phyloP scores from a whole-genome alignment of 805 yeast genomes.

The Brettanomyces naardenensis region DNA sequence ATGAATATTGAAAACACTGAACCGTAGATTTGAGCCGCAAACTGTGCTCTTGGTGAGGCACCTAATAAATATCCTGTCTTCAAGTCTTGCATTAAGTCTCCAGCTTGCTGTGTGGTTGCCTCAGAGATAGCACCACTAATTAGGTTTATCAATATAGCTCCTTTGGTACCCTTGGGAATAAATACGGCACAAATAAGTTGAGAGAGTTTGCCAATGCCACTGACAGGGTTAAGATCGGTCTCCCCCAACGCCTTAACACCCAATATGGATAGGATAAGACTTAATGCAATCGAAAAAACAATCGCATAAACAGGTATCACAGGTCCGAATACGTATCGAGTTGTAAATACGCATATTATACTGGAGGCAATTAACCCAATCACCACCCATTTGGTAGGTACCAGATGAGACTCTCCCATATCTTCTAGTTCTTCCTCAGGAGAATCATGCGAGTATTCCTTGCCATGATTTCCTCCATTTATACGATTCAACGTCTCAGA shows the following conservation, averaged over 20 bases:
- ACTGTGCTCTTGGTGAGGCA: slow-evolving; percentile 90
- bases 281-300: slow-evolving; percentile 60
- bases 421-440: slow-evolving; percentile 5
- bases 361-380: slow-evolving; percentile 63
- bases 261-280: slow-evolving; percentile 70
- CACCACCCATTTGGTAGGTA: slow-evolving; percentile 10
- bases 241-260: slow-evolving; percentile 96
- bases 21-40: slow-evolving; percentile 83
- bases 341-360: slow-evolving; percentile 55
- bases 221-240: slow-evolving; percentile 93
- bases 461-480: not conserved
- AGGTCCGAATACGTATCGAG: slow-evolving; percentile 61
- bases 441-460: not conserved
- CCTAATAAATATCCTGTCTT: slow-evolving; percentile 90
- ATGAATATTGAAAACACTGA: slow-evolving; percentile 76
- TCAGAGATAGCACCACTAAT: slow-evolving; percentile 97
- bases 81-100: slow-evolving; percentile 94
- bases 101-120: slow-evolving; percentile 99
- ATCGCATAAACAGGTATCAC: slow-evolving; percentile 67
- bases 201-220: slow-evolving; percentile 92
- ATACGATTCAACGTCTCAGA: not conserved
- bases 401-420: slow-evolving; percentile 4
- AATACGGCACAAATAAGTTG: slow-evolving; percentile 81
- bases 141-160: slow-evolving; percentile 74
- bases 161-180: slow-evolving; percentile 67